Percentiles rank a stretch among this genome's conserved stretches.
Conservation (phyloP, 2,329 filamentous ascomycete species). For the Emericellopsis atlantica region DNA sequence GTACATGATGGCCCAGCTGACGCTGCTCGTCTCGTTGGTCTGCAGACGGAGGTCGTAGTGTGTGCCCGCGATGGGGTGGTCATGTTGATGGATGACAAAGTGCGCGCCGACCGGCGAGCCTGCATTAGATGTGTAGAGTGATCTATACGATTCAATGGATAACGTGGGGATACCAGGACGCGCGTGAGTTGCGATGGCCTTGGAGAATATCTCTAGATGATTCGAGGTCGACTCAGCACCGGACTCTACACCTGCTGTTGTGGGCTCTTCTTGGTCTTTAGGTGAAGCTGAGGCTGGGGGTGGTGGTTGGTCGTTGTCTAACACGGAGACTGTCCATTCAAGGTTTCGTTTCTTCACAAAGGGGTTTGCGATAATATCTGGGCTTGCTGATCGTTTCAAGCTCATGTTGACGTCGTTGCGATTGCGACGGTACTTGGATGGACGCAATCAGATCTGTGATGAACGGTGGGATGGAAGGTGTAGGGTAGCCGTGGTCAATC, state of each 20-base stretch:
- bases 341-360: conserved; percentile 34
- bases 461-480: too few relatives aligned
- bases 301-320: conserved; percentile 3
- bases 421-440: too few relatives aligned
- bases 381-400: conserved; percentile 16
- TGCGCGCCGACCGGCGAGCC: conserved; percentile 27
- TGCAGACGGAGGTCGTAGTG: conserved; percentile 61
- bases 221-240: conserved; percentile 21
- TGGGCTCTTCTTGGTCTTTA: conserved; percentile 5
- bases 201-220: conserved; percentile 25
- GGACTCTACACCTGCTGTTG: conserved; percentile 25
- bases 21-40: conserved; percentile 53
- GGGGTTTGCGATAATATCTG: conserved; percentile 26
- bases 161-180: conserved; percentile 15
- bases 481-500: too few relatives aligned
- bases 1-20: conserved; percentile 54
- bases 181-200: conserved; percentile 14
- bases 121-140: conserved; percentile 21
- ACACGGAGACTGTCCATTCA: conserved; percentile 22
- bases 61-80: conserved; percentile 55
- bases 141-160: conserved; percentile 17
- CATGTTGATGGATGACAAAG: conserved; percentile 63
- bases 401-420: neutral
- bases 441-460: too few relatives aligned
- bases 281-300: conserved; percentile 2